A percentile compares a stretch with the other conserved stretches of the same genome.
Evolutionary conservation across 805 yeast species (phyloP).

Genomic region (Starmerella scarabaei): DNA sequence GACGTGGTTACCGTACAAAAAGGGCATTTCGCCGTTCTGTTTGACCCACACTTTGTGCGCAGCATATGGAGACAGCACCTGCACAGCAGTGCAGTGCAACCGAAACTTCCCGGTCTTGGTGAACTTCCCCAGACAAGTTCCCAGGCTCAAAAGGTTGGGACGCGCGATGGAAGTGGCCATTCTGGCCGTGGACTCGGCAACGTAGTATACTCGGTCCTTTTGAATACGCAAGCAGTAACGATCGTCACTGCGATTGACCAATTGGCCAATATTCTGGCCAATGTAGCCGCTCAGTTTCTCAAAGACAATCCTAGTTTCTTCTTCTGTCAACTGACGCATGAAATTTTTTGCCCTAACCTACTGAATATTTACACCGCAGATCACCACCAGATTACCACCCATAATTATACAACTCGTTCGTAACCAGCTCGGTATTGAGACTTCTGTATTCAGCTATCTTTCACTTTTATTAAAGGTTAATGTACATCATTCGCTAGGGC

Average conservation of each 20-base stretch:
- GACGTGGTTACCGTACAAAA: conserved; percentile 88
- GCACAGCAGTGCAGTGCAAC: conserved; percentile 82
- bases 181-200: conserved; percentile 61
- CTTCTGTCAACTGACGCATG: conserved; percentile 94
- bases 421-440: no score
- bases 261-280: conserved; percentile 83
- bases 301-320: conserved; percentile 89
- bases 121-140: conserved; percentile 89
- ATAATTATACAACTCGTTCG: background rate
- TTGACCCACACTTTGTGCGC: conserved; percentile 94
- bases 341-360: background rate
- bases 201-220: conserved; percentile 92
- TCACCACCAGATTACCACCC: background rate
- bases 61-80: conserved; percentile 72
- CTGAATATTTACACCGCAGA: no score
- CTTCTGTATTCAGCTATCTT: no score
- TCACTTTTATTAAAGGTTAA: no score
- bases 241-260: conserved; percentile 68
- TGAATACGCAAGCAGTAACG: conserved; percentile 93
- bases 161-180: conserved; percentile 86
- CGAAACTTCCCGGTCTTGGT: conserved; percentile 96
- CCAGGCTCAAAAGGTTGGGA: conserved; percentile 80
- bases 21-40: conserved; percentile 97
- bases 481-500: background rate
- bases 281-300: conserved; percentile 93